These are phyloP conservation scores for Mesotaenium endlicherianum DNA, from an alignment of 139 green algal species.

Conservation along the genomic window DNA sequence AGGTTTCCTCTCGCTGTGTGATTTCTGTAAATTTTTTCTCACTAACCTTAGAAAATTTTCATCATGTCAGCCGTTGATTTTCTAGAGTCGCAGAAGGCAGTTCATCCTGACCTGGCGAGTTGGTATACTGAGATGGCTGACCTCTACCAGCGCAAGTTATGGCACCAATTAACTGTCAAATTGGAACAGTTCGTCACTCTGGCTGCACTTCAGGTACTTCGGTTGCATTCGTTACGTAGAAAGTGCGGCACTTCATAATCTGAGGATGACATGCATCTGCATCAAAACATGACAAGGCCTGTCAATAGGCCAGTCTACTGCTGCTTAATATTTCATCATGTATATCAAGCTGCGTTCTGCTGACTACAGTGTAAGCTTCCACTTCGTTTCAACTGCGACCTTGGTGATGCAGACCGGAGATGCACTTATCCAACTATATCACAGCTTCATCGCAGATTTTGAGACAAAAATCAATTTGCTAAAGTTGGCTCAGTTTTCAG, in stretches of 20 bases:
- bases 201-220: constrained; percentile 34
- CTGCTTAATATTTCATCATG: no score
- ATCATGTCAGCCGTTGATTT: constrained; percentile 48
- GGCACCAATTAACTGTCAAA: constrained; percentile 92
- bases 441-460: constrained; percentile 89
- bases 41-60: no score
- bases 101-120: constrained; percentile 42
- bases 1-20: no score
- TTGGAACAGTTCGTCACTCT: constrained; percentile 68
- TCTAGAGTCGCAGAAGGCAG: constrained; percentile 39
- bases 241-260: no score
- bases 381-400: neutral
- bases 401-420: constrained; percentile 41
- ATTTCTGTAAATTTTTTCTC: no score
- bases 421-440: constrained; percentile 75
- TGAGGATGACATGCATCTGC: no score
- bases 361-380: no score
- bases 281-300: no score
- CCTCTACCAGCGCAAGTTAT: constrained; percentile 90
- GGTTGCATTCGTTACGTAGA: no score
- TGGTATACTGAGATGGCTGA: constrained; percentile 52
- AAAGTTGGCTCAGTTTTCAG: constrained; percentile 76
- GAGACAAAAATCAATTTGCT: constrained; percentile 88
- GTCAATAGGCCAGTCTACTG: no score
- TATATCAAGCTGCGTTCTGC: no score